Conservation (phyloP, 805 yeast genomes). For the Wickerhamiella slavikovae region DNA sequence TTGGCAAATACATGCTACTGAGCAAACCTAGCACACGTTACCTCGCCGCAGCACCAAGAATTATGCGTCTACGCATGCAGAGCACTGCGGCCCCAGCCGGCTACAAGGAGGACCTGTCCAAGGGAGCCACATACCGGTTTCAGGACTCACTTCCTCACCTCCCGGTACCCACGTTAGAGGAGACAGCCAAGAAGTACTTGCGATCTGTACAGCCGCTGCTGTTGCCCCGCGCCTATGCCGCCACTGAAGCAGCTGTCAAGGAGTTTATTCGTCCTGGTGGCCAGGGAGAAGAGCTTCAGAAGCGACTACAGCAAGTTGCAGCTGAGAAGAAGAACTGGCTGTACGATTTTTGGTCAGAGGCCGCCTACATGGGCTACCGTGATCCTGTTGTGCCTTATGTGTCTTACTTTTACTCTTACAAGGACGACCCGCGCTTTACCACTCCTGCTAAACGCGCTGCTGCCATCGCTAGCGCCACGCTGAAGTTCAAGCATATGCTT, state of each 20-base stretch:
- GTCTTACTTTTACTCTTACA: slow-evolving; percentile 74
- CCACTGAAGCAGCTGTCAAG: slow-evolving; percentile 35
- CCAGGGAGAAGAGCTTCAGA: slow-evolving; percentile 46
- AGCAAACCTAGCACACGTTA: too few species aligned
- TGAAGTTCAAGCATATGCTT: slow-evolving; percentile 43
- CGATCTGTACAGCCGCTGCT: slow-evolving; percentile 50
- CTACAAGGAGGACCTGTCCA: slow-evolving; percentile 20
- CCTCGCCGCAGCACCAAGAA: too few species aligned
- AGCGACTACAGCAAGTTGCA: slow-evolving; percentile 30
- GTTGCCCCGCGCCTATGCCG: slow-evolving; percentile 28
- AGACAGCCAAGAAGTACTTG: slow-evolving; percentile 50
- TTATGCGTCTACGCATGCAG: slow-evolving; percentile 13
- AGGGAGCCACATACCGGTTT: slow-evolving; percentile 51
- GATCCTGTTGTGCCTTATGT: slow-evolving; percentile 93
- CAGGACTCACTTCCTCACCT: slow-evolving; percentile 60
- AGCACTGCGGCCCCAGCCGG: slow-evolving; percentile 14
- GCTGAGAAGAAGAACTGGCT: slow-evolving; percentile 66
- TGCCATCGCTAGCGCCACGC: slow-evolving; percentile 43
- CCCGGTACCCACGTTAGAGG: slow-evolving; percentile 68
- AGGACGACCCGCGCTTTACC: slow-evolving; percentile 27
- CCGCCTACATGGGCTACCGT: slow-evolving; percentile 73
- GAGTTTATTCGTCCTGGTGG: slow-evolving; percentile 47
- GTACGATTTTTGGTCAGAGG: slow-evolving; percentile 81
- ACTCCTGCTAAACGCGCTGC: slow-evolving; percentile 41
- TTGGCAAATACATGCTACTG: too few species aligned